Conservation (phyloP, 106 monocot species). For the Alisma plantagoaquatica region DNA sequence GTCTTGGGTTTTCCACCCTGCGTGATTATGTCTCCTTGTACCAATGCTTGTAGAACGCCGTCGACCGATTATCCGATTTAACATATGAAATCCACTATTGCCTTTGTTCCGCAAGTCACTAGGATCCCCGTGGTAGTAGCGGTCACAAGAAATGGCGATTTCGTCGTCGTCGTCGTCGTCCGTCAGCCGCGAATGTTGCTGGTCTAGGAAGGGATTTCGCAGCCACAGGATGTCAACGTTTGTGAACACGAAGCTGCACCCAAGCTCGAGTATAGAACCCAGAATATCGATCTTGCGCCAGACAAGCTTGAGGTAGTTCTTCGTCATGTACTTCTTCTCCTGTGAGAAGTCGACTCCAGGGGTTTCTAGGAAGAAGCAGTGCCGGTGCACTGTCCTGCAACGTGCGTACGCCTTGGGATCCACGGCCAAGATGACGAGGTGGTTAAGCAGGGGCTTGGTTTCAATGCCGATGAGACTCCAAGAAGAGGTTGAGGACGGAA, state of each 20-base stretch:
- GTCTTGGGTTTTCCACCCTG: neutral
- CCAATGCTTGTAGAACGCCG: neutral
- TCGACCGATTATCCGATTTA: neutral
- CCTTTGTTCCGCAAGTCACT: neutral
- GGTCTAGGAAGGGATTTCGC: neutral
- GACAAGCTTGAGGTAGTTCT: neutral
- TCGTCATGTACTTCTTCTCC: neutral
- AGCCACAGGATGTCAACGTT: neutral
- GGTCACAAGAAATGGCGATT: neutral
- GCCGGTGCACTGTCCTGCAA: too few species aligned
- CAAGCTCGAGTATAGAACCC: neutral
- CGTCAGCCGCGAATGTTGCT: too few species aligned
- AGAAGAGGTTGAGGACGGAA: too few species aligned
- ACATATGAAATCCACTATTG: neutral
- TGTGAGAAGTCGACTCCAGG: neutral
- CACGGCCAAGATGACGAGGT: too few species aligned
- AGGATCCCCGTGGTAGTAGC: neutral
- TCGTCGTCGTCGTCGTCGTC: neutral
- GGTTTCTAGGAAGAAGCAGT: too few species aligned
- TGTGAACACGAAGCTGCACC: neutral
- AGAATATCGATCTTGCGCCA: neutral
- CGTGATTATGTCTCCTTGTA: neutral
- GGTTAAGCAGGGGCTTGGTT: too few species aligned
- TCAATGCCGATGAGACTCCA: too few species aligned
- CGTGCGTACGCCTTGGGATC: too few species aligned